Conservation (phyloP, 2,329 filamentous ascomycete genomes). For the Nannizziopsis arthrosporioides region DNA sequence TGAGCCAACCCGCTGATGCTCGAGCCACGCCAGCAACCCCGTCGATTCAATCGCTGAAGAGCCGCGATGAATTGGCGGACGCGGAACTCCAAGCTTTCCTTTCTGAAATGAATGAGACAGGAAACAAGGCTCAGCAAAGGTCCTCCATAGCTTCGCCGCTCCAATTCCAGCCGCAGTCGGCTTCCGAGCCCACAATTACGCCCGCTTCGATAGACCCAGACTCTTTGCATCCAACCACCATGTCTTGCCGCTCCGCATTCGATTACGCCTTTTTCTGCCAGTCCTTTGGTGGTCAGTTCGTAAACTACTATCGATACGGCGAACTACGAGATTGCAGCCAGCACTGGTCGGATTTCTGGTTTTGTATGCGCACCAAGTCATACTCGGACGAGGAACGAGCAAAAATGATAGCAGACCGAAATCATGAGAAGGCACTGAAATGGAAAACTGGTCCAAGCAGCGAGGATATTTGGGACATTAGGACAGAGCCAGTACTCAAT, state of each 20-base stretch:
- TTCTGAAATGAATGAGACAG: conserved; percentile 35
- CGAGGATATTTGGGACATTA: conserved; percentile 79
- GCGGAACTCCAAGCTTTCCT: conserved; percentile 45
- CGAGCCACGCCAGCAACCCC: not conserved
- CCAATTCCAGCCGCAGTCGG: conserved; percentile 9
- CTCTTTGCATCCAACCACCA: conserved; percentile 62
- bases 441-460: conserved; percentile 62
- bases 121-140: conserved; percentile 13
- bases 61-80: conserved; percentile 40
- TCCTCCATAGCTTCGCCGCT: conserved; percentile 7
- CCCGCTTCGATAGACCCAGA: conserved; percentile 43
- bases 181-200: conserved; percentile 11
- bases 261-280: conserved; percentile 92
- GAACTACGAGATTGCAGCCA: conserved; percentile 63
- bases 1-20: not conserved
- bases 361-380: conserved; percentile 78
- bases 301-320: conserved; percentile 80
- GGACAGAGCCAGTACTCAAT: conserved; percentile 49
- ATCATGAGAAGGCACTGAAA: conserved; percentile 54
- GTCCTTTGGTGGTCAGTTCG: conserved; percentile 81
- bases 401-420: conserved; percentile 52
- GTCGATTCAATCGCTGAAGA: not conserved
- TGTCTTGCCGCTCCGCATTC: conserved; percentile 85
- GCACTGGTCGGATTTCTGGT: conserved; percentile 90
- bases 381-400: conserved; percentile 50